Evolutionary conservation across 139 green algal species (phyloP), one percentile per base, ranked within the genome.

Genomic region (Pseudopediastrum boryanum): DNA sequence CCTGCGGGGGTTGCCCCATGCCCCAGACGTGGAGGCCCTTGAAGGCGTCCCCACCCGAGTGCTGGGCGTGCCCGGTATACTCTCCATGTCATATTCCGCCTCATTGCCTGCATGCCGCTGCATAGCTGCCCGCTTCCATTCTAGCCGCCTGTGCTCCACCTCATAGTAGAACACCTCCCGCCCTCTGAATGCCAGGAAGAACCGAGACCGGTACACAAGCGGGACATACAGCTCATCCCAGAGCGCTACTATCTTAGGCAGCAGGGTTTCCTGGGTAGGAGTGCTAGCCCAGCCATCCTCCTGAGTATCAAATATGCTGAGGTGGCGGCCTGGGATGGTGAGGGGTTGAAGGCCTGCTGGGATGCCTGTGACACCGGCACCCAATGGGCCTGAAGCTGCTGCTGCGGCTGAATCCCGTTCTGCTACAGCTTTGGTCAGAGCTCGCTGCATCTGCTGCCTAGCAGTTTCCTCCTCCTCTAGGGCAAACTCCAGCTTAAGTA

Each of bases 151-250:
- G 27, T 79, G 68, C 71, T 85, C 80, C 54, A 89, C 76, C 70
- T 91, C 83, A n/a, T 85, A 86, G 77, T 89, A 94, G 68, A 92
- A 90, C 25, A 88, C 64, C 75, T 94, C 88, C 13, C 84, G 71
- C 41, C 71, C 75, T 25, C 78, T 62, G 77, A 93, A 93, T 12
- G 27, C 62, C 36, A 91, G 69, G 43, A 81, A 90, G 78, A 92
- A 92, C 43, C 90, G 83, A 25, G 80, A 88, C 56, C 90, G 83
- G 80, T 92, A 89, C 13, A 79, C 62, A 33, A 94, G 73, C 59
- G 90, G 86, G 25, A 92, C 82, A 19, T 87, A 51, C 69, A 94
- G 82, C 77, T 88, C 83, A 59, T 90, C 76, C 90, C 90, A 94
- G 77, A 94, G 66, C 19, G 81, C 67, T 35, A 92, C 83, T 50